phyloP scores from a whole-genome alignment of 352 stramenopile species.

The Pythium angustatum region DNA sequence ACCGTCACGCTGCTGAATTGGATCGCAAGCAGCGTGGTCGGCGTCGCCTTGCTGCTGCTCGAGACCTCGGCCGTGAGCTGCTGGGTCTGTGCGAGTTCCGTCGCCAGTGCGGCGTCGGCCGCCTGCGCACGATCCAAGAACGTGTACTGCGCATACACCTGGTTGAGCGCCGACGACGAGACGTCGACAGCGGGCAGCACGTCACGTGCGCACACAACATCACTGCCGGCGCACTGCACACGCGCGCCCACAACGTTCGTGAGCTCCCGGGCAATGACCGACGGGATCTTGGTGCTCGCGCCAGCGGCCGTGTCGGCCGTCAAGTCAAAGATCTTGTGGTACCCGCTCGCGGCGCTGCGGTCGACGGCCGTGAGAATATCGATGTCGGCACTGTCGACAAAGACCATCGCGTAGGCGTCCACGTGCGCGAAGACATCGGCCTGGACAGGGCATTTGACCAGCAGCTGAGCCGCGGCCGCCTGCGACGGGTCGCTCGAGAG shows the following conservation, averaged over 20 bases:
- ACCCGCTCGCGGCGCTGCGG: conserved; percentile 20
- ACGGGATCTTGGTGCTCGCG: conserved; percentile 24
- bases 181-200: conserved; percentile 1
- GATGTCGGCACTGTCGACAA: conserved; percentile 32
- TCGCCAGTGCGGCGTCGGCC: neutral
- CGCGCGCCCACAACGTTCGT: conserved; percentile 10
- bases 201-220: conserved; percentile 27
- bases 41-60: neutral
- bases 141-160: neutral
- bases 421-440: conserved; percentile 45
- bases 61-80: neutral
- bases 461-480: neutral
- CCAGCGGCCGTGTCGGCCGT: conserved; percentile 2
- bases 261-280: conserved; percentile 36
- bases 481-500: conserved; percentile 12
- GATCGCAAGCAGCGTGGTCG: neutral
- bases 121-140: neutral
- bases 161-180: neutral
- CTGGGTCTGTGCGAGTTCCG: neutral
- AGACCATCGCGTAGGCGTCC: conserved; percentile 36
- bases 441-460: conserved; percentile 32
- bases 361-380: conserved; percentile 28
- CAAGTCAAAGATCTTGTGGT: conserved; percentile 38
- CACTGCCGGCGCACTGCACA: conserved; percentile 37
- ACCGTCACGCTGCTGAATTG: neutral